phyloP scores from a whole-genome alignment of 2,329 filamentous ascomycete genomes.

The Ascochyta koolunga region DNA sequence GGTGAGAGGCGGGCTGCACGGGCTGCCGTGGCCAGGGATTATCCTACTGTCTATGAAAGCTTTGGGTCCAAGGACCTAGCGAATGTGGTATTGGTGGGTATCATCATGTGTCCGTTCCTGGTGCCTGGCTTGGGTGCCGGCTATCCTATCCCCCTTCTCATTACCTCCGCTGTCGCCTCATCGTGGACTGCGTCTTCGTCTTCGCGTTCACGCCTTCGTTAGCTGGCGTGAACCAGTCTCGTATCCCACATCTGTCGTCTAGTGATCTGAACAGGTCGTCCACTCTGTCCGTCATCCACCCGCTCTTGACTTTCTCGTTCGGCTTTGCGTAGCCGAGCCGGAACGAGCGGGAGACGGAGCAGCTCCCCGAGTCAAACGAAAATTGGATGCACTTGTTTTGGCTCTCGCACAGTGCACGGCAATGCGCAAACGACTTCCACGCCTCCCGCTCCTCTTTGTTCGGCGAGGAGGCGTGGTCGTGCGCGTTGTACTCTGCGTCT shows the following conservation, averaged over 20 bases:
- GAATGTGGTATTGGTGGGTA: slow-evolving; percentile 19
- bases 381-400: slow-evolving; percentile 44
- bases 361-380: slow-evolving; percentile 42
- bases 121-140: background rate
- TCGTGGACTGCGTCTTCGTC: slow-evolving; percentile 18
- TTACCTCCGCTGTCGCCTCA: slow-evolving; percentile 21
- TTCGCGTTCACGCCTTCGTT: slow-evolving; percentile 22
- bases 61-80: slow-evolving; percentile 5
- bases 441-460: slow-evolving; percentile 40
- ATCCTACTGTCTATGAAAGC: too few species aligned
- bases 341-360: slow-evolving; percentile 38
- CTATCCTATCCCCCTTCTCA: background rate
- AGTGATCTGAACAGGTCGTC: slow-evolving; percentile 40
- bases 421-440: slow-evolving; percentile 46
- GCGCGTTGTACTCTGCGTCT: slow-evolving; percentile 45
- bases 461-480: slow-evolving; percentile 30
- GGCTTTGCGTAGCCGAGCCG: slow-evolving; percentile 41
- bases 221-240: slow-evolving; percentile 43
- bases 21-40: slow-evolving; percentile 8
- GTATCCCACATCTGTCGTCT: slow-evolving; percentile 39
- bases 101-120: slow-evolving; percentile 8
- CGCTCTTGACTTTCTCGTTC: slow-evolving; percentile 33
- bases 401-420: slow-evolving; percentile 42
- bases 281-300: slow-evolving; percentile 47
- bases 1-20: background rate